phyloP scores from a whole-genome alignment of 805 yeast genomes.

The Pichia ethanolica region DNA sequence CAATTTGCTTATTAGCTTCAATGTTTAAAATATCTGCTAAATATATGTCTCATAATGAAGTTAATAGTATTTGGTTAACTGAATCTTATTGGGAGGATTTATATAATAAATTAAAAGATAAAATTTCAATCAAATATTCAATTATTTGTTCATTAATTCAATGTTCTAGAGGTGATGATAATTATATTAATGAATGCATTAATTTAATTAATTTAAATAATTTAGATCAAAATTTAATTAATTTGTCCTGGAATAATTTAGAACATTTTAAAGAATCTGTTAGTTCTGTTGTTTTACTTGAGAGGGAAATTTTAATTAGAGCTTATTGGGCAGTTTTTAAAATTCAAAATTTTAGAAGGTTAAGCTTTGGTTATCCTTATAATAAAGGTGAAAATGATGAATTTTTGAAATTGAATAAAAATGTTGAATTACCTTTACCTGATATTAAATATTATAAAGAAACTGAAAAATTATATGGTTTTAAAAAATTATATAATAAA shows the following conservation, averaged over 20 bases:
- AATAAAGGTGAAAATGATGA: not conserved
- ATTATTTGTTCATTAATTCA: conserved; percentile 24
- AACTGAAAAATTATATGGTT: conserved; percentile 8
- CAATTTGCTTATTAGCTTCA: conserved; percentile 20
- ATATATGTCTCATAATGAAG: conserved; percentile 24
- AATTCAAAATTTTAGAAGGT: conserved; percentile 27
- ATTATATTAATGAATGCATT: conserved; percentile 14
- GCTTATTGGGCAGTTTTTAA: conserved; percentile 35
- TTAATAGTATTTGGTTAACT: conserved; percentile 22
- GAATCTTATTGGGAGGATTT: conserved; percentile 33
- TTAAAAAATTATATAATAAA: conserved; percentile 13
- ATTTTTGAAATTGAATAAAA: conserved; percentile 24
- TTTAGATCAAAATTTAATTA: not conserved
- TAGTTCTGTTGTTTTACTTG: conserved; percentile 9
- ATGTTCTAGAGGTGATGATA: conserved; percentile 21
- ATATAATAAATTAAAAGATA: conserved; percentile 28
- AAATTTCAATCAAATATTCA: conserved; percentile 22
- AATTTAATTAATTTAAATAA: conserved; percentile 5
- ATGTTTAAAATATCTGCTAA: conserved; percentile 31
- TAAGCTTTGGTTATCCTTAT: conserved; percentile 32
- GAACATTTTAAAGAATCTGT: not conserved
- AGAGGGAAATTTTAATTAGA: conserved; percentile 29
- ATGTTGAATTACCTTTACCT: conserved; percentile 30
- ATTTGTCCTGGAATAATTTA: not conserved
- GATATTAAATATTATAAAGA: conserved; percentile 19